phyloP scores from a whole-genome alignment of 495 filamentous ascomycete species.

The Tuber brumale region DNA sequence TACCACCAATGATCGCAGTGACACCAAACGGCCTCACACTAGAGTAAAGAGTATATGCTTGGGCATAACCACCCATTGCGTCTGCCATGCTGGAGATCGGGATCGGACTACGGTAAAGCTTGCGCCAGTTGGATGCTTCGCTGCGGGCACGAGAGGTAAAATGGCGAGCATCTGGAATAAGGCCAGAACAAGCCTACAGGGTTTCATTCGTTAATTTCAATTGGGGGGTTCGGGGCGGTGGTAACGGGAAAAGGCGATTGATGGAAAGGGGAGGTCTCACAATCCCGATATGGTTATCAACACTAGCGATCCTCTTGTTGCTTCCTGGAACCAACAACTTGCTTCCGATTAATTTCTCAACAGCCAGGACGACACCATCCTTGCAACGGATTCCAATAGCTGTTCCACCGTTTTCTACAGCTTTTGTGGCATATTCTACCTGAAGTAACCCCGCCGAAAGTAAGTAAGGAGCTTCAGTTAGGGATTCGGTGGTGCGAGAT shows the following conservation, averaged over 20 bases:
- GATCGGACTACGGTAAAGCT: constrained; percentile 85
- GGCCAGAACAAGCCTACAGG: constrained; percentile 79
- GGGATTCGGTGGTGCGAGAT: constrained; percentile 9
- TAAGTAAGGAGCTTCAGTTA: constrained; percentile 16
- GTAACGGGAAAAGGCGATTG: constrained; percentile 3
- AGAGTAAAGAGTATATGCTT: constrained; percentile 94
- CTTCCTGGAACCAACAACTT: constrained; percentile 88
- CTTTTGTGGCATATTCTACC: constrained; percentile 98
- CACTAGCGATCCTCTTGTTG: constrained; percentile 92
- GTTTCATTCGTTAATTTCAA: constrained; percentile 17
- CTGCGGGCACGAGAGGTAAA: constrained; percentile 90
- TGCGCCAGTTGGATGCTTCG: constrained; percentile 82
- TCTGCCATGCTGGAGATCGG: constrained; percentile 75
- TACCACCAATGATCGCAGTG: constrained; percentile 87
- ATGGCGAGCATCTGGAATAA: constrained; percentile 90
- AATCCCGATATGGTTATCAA: constrained; percentile 88
- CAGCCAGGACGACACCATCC: constrained; percentile 90
- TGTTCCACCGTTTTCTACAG: constrained; percentile 96
- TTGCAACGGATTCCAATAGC: constrained; percentile 95
- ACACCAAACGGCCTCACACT: constrained; percentile 94
- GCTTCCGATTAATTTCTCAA: constrained; percentile 92
- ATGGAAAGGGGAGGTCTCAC: constrained; percentile 51
- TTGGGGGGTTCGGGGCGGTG: background rate
- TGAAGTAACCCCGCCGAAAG: constrained; percentile 51
- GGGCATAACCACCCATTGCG: constrained; percentile 88